Base-by-base conservation (phyloP, 1,139 yeast genomes). In the Candida sojae region DNA sequence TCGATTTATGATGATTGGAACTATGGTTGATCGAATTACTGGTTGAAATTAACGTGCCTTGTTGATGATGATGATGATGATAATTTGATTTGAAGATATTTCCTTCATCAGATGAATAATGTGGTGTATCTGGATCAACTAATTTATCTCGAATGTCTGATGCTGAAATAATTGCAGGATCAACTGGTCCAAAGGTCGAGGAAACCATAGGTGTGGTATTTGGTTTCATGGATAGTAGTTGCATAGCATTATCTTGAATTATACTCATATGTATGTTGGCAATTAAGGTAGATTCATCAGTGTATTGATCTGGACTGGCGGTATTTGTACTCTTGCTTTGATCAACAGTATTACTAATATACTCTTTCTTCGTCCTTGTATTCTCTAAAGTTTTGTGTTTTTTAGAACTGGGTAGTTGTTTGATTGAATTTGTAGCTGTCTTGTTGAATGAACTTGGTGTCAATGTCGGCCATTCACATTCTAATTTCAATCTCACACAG, bases 401-500 rank as follows among this genome's bases (percentile, higher is more conserved):
- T 6, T 4, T 6, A 26, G 6, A 6, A 8, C 6, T 26, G 29
- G 29, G 29, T 26, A 26, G 29, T 26, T 8, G 29, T 6, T 8
- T 26, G 29, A 2, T 26, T 26, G 29, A 8, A 6, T 26, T 26
- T 26, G 3, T 17, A 17, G 21, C 29, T 26, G 29, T 26, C 4
- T 26, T 8, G 29, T 6, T 26, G 29, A 26, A 6, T 6, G 29
- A 26, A 26, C 9, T 26, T 6, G 29, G 6, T 26, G 29, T 8
- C 5, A 26, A 26, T 26, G 33, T 8, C 3, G 52, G 52, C 39
- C 43, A 49, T 5, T 36, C 32, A 37, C 52, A 49, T 36, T 45
- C 35, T 12, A 49, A 35, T 12, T 37, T 38, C 39, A 47, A 47
- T 33, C 52, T 25, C n/a, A 47, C 23, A 35, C 71, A 67, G 38